Evolutionary conservation across 2,329 filamentous ascomycete genomes (phyloP).

Genomic region (Ophiostoma ulmi): DNA sequence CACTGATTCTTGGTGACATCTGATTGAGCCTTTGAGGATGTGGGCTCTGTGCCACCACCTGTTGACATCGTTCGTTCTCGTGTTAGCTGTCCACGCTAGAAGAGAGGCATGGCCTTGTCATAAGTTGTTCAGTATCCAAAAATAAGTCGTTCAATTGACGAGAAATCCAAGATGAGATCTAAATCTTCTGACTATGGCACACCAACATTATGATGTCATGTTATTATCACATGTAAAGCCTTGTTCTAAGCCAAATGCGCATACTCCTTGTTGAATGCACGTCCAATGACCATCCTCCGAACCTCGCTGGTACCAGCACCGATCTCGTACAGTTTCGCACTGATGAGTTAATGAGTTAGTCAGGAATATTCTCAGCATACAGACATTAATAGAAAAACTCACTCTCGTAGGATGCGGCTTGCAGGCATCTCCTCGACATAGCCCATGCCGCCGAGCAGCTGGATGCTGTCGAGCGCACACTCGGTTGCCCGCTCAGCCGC

Average conservation of each 20-base stretch:
- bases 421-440: conserved; percentile 95
- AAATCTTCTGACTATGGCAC: background rate
- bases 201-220: background rate
- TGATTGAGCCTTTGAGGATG: background rate
- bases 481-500: conserved; percentile 88
- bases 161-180: background rate
- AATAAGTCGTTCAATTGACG: background rate
- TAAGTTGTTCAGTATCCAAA: background rate
- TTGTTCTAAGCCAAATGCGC: conserved; percentile 32
- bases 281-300: conserved; percentile 86
- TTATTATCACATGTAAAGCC: background rate
- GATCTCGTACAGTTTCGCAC: conserved; percentile 84
- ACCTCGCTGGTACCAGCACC: conserved; percentile 95
- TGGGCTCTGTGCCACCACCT: background rate
- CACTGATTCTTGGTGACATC: background rate
- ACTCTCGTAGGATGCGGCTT: conserved; percentile 72
- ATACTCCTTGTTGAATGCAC: conserved; percentile 86
- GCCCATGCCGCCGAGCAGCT: conserved; percentile 89
- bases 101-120: background rate
- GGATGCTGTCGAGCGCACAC: conserved; percentile 79
- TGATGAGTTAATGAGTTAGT: conserved; percentile 39
- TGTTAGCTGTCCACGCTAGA: background rate
- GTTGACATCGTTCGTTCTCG: background rate
- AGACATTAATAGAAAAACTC: conserved; percentile 32
- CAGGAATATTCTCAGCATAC: background rate